These are phyloP conservation scores for Sugiyamaella boreocaroliniensis DNA, from an alignment of 805 yeast genomes.

Conservation along the genomic window DNA sequence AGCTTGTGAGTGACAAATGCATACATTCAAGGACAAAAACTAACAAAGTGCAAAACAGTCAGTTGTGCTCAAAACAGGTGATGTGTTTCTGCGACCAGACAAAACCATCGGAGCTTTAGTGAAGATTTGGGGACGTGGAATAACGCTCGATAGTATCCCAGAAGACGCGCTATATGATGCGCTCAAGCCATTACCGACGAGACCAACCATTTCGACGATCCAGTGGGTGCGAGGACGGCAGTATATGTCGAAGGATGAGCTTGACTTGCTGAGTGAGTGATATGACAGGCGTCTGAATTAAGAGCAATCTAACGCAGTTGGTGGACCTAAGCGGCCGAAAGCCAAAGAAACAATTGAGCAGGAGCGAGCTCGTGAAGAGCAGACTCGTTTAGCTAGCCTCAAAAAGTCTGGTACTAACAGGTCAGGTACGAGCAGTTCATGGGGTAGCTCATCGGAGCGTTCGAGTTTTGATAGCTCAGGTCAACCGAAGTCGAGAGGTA, in stretches of 20 bases:
- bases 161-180: constrained; percentile 65
- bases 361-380: constrained; percentile 23
- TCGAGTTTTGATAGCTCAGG: background rate
- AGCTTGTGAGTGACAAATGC: constrained; percentile 23
- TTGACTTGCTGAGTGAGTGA: constrained; percentile 42
- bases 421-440: background rate
- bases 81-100: constrained; percentile 44
- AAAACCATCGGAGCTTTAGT: constrained; percentile 49
- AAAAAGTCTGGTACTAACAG: background rate
- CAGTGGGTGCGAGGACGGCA: constrained; percentile 83
- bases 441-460: background rate
- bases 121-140: constrained; percentile 43
- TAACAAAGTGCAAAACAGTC: constrained; percentile 34
- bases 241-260: constrained; percentile 52
- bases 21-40: constrained; percentile 6
- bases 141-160: constrained; percentile 22
- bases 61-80: constrained; percentile 38
- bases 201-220: constrained; percentile 73
- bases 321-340: constrained; percentile 66
- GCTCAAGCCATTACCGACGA: constrained; percentile 57
- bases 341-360: constrained; percentile 37
- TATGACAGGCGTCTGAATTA: background rate
- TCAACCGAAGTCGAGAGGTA: constrained; percentile 20
- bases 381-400: constrained; percentile 14
- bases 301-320: constrained; percentile 34